Conservation (phyloP, 1,284 basidiomycete genomes). For the Microbotryum lychnidis-dioicae region DNA sequence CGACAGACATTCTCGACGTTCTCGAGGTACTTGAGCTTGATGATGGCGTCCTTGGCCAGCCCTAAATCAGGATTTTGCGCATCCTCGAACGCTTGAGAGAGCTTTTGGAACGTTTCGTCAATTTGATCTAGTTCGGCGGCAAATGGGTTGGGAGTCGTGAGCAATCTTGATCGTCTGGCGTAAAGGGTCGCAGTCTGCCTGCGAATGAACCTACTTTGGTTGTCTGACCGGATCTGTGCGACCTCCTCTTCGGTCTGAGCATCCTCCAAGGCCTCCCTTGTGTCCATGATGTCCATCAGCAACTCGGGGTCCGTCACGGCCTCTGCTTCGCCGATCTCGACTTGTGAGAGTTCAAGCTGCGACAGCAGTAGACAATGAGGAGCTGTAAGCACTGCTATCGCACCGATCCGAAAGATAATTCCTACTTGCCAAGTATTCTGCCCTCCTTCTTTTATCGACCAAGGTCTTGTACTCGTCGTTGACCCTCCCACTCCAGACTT, state of each 20-base stretch:
- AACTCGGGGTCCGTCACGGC: constrained; percentile 63
- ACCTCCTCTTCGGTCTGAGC: constrained; percentile 51
- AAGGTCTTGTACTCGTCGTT: constrained; percentile 59
- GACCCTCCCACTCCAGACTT: constrained; percentile 56
- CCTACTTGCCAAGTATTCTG: constrained; percentile 23
- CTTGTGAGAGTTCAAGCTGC: constrained; percentile 53
- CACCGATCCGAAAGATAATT: no score
- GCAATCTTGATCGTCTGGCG: background rate
- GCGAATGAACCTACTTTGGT: constrained; percentile 51
- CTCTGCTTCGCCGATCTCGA: constrained; percentile 62
- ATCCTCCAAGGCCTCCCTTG: constrained; percentile 68
- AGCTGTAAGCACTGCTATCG: no score
- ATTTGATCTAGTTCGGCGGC: constrained; percentile 49
- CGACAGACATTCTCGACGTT: constrained; percentile 63
- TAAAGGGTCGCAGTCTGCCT: background rate
- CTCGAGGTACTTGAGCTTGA: constrained; percentile 67
- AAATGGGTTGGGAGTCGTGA: background rate
- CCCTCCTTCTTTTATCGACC: constrained; percentile 11
- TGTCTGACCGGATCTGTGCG: constrained; percentile 49
- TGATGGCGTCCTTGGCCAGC: constrained; percentile 49
- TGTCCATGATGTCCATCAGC: constrained; percentile 70
- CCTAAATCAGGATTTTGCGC: constrained; percentile 52
- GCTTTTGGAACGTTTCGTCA: constrained; percentile 44
- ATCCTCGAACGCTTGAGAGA: constrained; percentile 51
- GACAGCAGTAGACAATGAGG: background rate